Evolutionary conservation across 1,284 basidiomycete genomes (phyloP).

Genomic region (Austroboletus novae-zelandiae): DNA sequence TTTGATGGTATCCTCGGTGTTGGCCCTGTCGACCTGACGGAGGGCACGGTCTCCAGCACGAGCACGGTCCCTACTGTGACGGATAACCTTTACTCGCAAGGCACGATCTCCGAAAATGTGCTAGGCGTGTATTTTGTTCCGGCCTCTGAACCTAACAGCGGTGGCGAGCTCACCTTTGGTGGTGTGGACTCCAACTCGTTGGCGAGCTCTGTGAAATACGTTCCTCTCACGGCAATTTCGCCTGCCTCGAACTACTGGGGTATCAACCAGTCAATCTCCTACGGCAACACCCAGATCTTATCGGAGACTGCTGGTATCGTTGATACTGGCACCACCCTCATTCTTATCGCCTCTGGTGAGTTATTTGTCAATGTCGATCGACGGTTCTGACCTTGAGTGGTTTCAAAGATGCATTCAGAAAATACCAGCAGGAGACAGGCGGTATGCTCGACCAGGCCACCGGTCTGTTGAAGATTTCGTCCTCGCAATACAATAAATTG

Average conservation of each 20-base stretch:
- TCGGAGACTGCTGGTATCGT: conserved; percentile 47
- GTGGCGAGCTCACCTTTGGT: conserved; percentile 51
- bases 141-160: conserved; percentile 25
- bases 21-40: conserved; percentile 53
- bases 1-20: conserved; percentile 59
- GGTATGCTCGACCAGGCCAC: conserved; percentile 44
- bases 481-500: conserved; percentile 38
- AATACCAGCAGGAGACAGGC: conserved; percentile 52
- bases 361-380: background rate
- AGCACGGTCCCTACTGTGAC: conserved; percentile 40
- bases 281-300: conserved; percentile 42
- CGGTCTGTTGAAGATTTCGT: conserved; percentile 41
- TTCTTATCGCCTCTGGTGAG: conserved; percentile 39
- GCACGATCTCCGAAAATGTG: conserved; percentile 41
- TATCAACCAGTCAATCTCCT: conserved; percentile 49
- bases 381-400: no score
- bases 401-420: conserved; percentile 43
- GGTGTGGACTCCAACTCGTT: conserved; percentile 41
- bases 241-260: conserved; percentile 54
- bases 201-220: conserved; percentile 46
- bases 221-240: conserved; percentile 47
- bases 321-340: conserved; percentile 59
- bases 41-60: conserved; percentile 29
- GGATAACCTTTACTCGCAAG: conserved; percentile 43
- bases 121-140: conserved; percentile 55